Base-by-base conservation (phyloP, 2,329 filamentous ascomycete species). In the Xylaria arbuscula region DNA sequence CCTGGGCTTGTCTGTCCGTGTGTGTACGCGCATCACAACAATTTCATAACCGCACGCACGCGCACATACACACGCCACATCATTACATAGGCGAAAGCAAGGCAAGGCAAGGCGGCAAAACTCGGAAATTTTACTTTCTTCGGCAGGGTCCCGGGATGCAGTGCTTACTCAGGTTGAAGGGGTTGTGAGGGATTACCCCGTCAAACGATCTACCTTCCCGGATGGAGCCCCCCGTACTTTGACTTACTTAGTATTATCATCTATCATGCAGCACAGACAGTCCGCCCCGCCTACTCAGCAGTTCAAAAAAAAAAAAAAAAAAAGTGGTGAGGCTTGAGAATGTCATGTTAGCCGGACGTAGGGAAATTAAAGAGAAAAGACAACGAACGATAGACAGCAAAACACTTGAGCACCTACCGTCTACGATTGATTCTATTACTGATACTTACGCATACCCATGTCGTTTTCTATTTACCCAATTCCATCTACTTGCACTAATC, bases 191-290 rank as follows among this genome's bases (percentile, higher is more conserved):
- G 38, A 57, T 57, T 28, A 3, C 38, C 38, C 40, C 55, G 55
- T 57, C 55, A 32, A 57, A 45, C 55, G 55, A 57, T 57, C 38
- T 45, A 56, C 53, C 34, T 56, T 45, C 38, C 55, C 55, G 38
- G 36, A 19, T 42, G 36, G 54, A 57, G 24, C 13, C 38, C 38
- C 24, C 58, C 36, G 47, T 53, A 54, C 36, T 45, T 15, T 53
- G 8, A 45, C 40, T 17, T 45, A 45, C n/a, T n/a, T n/a, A 45
- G 8, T 17, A 45, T 45, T 45, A 45, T 19, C 28, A 53, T 36
- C 28, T 54, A 36, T 19, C 51, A 36, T 36, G 22, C 51, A 54
- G 51, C 51, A 54, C 51, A 36, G 51, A 54, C 51, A 24, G 2
- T 45, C 40, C 40, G 28, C 28, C 51, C 51, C 51, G 28, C 51